These are phyloP conservation scores for Stephania cephalantha DNA, from an alignment of 164 flowering plant genomes.

Conservation along the genomic window DNA sequence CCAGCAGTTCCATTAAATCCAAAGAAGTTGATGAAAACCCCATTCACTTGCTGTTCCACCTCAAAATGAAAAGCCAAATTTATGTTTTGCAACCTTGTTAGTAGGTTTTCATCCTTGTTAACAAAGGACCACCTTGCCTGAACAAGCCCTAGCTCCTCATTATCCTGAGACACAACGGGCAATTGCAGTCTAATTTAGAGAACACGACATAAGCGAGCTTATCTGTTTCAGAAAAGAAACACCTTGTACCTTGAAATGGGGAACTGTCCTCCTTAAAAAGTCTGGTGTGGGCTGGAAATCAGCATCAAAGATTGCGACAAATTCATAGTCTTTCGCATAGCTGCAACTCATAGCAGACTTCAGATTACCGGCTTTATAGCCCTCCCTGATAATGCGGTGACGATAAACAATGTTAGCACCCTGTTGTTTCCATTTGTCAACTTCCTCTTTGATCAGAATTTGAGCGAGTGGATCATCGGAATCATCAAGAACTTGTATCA, in stretches of 20 bases:
- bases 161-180: conserved; percentile 40
- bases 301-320: conserved; percentile 89
- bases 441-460: conserved; percentile 75
- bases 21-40: conserved; percentile 81
- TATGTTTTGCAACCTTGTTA: conserved; percentile 81
- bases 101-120: conserved; percentile 85
- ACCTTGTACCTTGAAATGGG: conserved; percentile 71
- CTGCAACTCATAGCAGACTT: conserved; percentile 93
- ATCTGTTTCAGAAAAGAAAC: background rate
- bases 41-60: conserved; percentile 97
- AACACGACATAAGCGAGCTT: background rate
- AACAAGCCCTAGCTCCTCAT: conserved; percentile 80
- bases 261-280: conserved; percentile 67
- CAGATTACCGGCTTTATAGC: conserved; percentile 98
- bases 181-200: background rate
- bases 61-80: conserved; percentile 88
- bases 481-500: conserved; percentile 89
- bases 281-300: conserved; percentile 93
- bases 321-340: conserved; percentile 86
- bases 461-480: conserved; percentile 78
- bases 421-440: conserved; percentile 72
- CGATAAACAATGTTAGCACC: conserved; percentile 78
- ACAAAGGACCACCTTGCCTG: conserved; percentile 99
- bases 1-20: conserved; percentile 99
- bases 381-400: conserved; percentile 79